phyloP scores from a whole-genome alignment of 176 grass and related monocot genomes.

The Musa schizocarpa region DNA sequence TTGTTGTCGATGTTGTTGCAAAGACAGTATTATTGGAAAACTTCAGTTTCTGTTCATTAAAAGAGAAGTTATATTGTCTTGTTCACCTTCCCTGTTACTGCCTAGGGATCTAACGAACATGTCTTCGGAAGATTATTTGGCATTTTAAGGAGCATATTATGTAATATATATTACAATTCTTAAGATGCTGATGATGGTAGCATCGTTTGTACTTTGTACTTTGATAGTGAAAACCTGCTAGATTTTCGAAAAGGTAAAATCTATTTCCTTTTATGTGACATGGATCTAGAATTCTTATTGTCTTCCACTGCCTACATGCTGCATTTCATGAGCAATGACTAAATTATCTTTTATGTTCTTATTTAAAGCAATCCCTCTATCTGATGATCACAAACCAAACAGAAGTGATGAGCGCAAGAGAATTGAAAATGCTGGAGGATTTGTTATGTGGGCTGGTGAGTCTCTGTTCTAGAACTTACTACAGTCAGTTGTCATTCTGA shows the following conservation, averaged over 20 bases:
- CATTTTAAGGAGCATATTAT: no score
- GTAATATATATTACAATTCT: neutral
- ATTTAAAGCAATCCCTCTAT: slow-evolving; percentile 58
- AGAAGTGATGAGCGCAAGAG: slow-evolving; percentile 65
- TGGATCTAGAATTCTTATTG: neutral
- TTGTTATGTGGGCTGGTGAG: slow-evolving; percentile 90
- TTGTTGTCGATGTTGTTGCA: neutral
- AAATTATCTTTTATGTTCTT: slow-evolving; percentile 30
- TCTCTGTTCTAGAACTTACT: slow-evolving; percentile 11
- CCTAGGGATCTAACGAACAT: neutral
- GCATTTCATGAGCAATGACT: neutral
- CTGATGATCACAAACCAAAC: slow-evolving; percentile 94
- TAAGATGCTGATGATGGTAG: neutral
- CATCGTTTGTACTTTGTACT: neutral
- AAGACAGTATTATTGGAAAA: neutral
- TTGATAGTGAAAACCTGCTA: neutral
- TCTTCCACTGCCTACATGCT: neutral
- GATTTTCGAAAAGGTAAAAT: neutral
- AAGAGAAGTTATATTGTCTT: neutral
- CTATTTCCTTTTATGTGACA: neutral
- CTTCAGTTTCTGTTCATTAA: neutral
- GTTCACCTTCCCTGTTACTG: neutral
- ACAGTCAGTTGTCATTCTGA: neutral
- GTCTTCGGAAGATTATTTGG: no score
- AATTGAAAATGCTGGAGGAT: slow-evolving; percentile 83